Conservation (phyloP, 2,329 filamentous ascomycete species). For the Cladosporium sp. region DNA sequence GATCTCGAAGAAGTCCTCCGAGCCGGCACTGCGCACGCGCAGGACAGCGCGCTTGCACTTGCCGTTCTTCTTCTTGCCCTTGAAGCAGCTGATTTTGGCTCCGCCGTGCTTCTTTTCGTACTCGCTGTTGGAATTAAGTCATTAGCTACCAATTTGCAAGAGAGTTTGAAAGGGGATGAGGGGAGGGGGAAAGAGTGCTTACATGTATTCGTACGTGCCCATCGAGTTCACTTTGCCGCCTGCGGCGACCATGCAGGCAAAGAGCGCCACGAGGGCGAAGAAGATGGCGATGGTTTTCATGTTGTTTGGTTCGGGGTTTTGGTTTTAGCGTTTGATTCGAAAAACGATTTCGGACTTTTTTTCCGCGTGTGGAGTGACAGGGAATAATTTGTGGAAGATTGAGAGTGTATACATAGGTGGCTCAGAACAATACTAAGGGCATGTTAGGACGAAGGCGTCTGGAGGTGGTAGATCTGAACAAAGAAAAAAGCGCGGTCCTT, state of each 20-base stretch:
- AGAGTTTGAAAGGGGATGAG: no score
- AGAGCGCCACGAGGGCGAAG: slow-evolving; percentile 14
- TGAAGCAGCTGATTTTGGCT: neutral
- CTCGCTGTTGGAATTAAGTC: neutral
- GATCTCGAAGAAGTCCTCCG: slow-evolving; percentile 18
- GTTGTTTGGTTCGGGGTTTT: neutral
- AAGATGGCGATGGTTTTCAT: slow-evolving; percentile 11
- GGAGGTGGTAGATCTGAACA: neutral
- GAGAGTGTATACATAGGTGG: neutral
- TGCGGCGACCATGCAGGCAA: neutral
- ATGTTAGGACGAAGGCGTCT: neutral
- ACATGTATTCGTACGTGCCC: neutral
- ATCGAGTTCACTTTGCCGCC: neutral
- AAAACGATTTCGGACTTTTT: neutral
- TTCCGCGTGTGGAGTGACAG: neutral
- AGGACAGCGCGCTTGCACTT: slow-evolving; percentile 6
- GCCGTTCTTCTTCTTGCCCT: slow-evolving; percentile 21
- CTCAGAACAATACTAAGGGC: slow-evolving; percentile 19
- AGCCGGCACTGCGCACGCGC: slow-evolving; percentile 13
- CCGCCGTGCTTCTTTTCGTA: neutral
- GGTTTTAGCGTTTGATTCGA: neutral
- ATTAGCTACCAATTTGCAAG: neutral
- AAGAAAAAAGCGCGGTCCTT: neutral
- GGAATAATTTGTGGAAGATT: neutral
- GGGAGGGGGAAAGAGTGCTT: neutral